These are phyloP conservation scores for Coprinopsis cinerea DNA, from an alignment of 768 basidiomycete genomes.

Conservation along the genomic window DNA sequence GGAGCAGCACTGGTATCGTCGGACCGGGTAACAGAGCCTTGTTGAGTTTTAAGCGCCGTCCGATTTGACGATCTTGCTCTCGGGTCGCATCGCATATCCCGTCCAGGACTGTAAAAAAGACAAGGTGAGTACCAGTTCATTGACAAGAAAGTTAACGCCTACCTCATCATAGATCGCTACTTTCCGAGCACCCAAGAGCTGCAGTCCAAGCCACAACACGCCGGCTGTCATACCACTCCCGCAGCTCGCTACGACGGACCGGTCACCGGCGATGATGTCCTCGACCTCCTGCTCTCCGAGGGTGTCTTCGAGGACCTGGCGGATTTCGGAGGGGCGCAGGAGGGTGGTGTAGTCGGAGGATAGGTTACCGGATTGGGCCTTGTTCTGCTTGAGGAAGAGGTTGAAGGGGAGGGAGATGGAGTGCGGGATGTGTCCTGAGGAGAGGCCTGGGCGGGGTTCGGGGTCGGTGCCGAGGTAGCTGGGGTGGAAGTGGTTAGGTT, in stretches of 20 bases:
- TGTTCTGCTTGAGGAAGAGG: conserved; percentile 50
- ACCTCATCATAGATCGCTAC: conserved; percentile 94
- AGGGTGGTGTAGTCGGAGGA: conserved; percentile 57
- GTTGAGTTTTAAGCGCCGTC: too few relatives aligned
- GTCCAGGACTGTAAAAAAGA: conserved; percentile 76
- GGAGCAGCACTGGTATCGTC: too few relatives aligned
- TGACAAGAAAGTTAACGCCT: conserved; percentile 17
- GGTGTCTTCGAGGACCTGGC: conserved; percentile 50
- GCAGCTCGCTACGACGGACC: conserved; percentile 69
- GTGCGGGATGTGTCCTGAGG: conserved; percentile 90
- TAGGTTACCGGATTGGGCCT: conserved; percentile 31
- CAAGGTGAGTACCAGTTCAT: conserved; percentile 7
- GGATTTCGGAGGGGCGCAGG: conserved; percentile 52
- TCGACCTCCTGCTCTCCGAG: conserved; percentile 54
- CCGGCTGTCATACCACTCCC: conserved; percentile 99
- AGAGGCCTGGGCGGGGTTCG: conserved; percentile 83
- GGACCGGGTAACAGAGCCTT: too few relatives aligned
- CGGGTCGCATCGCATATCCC: conserved; percentile 75
- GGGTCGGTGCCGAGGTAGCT: conserved; percentile 80
- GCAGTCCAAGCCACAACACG: conserved; percentile 88
- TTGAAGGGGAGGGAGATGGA: conserved; percentile 84
- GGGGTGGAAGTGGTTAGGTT: not conserved
- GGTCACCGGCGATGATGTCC: conserved; percentile 54
- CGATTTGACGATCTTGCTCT: conserved; percentile 67
- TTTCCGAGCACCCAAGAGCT: conserved; percentile 54